Conservation (phyloP, 1,139 yeast genomes). For the Candida smagusa region DNA sequence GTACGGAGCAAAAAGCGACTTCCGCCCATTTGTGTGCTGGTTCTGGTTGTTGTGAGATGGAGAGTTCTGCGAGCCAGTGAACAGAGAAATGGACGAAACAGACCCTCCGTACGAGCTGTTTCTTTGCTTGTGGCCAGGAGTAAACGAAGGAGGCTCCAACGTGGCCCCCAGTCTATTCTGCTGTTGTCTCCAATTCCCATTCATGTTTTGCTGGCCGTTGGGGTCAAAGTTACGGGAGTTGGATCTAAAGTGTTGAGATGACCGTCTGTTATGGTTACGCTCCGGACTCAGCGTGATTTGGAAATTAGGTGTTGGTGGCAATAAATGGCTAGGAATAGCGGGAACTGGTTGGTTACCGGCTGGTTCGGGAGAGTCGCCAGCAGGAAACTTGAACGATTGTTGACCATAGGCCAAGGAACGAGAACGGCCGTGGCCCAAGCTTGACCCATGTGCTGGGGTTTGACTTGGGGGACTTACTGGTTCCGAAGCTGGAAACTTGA, state of each 20-base stretch:
- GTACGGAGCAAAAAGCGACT: constrained; percentile 92
- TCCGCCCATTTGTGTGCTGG: constrained; percentile 50
- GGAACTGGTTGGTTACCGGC: background rate
- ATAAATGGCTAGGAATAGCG: constrained; percentile 15
- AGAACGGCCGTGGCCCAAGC: constrained; percentile 28
- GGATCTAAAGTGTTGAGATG: constrained; percentile 54
- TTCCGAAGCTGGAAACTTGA: constrained; percentile 32
- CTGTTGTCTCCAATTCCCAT: constrained; percentile 63
- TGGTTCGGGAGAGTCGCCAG: constrained; percentile 12
- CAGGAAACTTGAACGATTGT: constrained; percentile 45
- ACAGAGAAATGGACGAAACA: constrained; percentile 54
- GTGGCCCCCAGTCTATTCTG: constrained; percentile 18
- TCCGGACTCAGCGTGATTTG: constrained; percentile 41
- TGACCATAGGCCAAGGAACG: constrained; percentile 45
- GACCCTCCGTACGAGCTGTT: constrained; percentile 59
- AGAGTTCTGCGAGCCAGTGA: constrained; percentile 24
- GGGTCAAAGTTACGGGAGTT: constrained; percentile 58
- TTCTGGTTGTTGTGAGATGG: constrained; percentile 16
- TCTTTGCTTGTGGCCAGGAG: constrained; percentile 46
- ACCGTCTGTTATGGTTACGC: constrained; percentile 39
- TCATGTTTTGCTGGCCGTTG: constrained; percentile 39
- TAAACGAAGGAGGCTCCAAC: constrained; percentile 44
- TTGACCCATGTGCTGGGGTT: constrained; percentile 12
- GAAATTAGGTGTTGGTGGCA: constrained; percentile 49
- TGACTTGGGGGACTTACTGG: constrained; percentile 7